Evolutionary conservation across 176 grass and related monocot genomes (phyloP).

Genomic region (Aegilops longissima): DNA sequence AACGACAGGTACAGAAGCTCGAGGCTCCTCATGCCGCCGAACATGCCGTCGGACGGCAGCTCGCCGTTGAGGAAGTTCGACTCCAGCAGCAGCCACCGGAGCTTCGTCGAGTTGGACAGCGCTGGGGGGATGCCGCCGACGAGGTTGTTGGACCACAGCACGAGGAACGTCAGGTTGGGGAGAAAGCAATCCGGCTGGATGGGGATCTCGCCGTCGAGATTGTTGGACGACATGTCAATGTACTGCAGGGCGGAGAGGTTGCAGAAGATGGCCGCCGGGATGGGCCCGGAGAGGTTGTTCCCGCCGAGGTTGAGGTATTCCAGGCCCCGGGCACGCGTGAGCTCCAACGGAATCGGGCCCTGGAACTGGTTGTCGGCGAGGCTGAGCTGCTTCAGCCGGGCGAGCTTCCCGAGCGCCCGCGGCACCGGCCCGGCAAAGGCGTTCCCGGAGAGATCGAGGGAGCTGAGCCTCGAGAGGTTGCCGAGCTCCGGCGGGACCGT

Average conservation of each 20-base stretch:
- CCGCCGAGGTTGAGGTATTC: constrained; percentile 65
- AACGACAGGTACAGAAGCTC: constrained; percentile 69
- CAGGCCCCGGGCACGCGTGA: constrained; percentile 41
- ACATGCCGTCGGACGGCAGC: constrained; percentile 49
- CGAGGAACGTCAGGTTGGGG: constrained; percentile 63
- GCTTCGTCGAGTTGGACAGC: constrained; percentile 81
- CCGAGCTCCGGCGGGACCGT: constrained; percentile 32
- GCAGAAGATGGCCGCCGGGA: constrained; percentile 70
- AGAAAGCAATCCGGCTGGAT: constrained; percentile 45
- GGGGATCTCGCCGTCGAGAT: constrained; percentile 59
- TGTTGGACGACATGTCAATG: constrained; percentile 71
- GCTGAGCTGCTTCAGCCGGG: constrained; percentile 56
- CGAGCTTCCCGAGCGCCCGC: constrained; percentile 49
- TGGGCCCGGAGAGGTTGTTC: constrained; percentile 57
- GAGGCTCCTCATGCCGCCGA: constrained; percentile 55
- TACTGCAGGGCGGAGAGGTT: constrained; percentile 76
- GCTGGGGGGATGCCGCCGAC: constrained; percentile 48
- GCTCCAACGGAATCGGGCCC: constrained; percentile 53
- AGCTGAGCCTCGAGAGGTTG: constrained; percentile 39
- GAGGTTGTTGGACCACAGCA: constrained; percentile 85
- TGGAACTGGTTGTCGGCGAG: constrained; percentile 49
- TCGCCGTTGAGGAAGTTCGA: constrained; percentile 62
- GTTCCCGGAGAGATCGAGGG: constrained; percentile 72
- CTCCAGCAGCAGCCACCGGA: constrained; percentile 75
- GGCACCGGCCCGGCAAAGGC: constrained; percentile 51